Conservation (phyloP, 225 moss, liverwort and hornwort species). For the Marchantia paleacea region DNA sequence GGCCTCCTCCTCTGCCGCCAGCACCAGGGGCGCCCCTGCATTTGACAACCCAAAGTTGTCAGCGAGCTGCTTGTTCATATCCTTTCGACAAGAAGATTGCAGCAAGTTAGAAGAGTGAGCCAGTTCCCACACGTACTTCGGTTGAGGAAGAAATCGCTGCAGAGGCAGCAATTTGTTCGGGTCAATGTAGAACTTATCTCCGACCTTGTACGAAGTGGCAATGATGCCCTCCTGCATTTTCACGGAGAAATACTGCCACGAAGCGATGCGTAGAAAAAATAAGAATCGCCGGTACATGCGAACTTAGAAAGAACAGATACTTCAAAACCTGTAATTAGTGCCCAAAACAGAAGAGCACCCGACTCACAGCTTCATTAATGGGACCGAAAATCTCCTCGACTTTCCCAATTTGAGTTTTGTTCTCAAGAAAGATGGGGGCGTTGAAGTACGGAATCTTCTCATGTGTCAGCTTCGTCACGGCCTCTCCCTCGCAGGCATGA, state of each 20-base stretch:
- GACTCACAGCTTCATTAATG: conserved; percentile 90
- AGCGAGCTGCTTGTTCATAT: not conserved
- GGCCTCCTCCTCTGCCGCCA: conserved; percentile 56
- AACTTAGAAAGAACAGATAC: not conserved
- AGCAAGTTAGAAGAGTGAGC: not conserved
- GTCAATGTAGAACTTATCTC: conserved; percentile 96
- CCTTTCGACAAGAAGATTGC: not conserved
- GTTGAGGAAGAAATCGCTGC: conserved; percentile 91
- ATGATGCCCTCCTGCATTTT: conserved; percentile 99
- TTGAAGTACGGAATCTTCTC: conserved; percentile 97
- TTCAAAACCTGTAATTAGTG: not conserved
- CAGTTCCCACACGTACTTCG: conserved; percentile 49
- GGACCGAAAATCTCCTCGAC: conserved; percentile 99
- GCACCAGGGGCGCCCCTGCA: conserved; percentile 58
- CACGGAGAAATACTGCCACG: conserved; percentile 83
- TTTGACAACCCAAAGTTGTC: not conserved
- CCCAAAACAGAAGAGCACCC: not conserved
- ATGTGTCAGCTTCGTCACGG: conserved; percentile 82
- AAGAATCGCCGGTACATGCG: not conserved
- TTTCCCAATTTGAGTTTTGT: conserved; percentile 91
- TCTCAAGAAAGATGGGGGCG: conserved; percentile 87
- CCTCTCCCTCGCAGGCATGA: conserved; percentile 97
- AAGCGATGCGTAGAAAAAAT: not conserved
- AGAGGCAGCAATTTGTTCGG: conserved; percentile 87
- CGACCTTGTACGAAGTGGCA: conserved; percentile 70